Evolutionary conservation across 2,329 filamentous ascomycete species (phyloP), one percentile per base, ranked within the genome.

Genomic region (Lasiodiplodia citricola): DNA sequence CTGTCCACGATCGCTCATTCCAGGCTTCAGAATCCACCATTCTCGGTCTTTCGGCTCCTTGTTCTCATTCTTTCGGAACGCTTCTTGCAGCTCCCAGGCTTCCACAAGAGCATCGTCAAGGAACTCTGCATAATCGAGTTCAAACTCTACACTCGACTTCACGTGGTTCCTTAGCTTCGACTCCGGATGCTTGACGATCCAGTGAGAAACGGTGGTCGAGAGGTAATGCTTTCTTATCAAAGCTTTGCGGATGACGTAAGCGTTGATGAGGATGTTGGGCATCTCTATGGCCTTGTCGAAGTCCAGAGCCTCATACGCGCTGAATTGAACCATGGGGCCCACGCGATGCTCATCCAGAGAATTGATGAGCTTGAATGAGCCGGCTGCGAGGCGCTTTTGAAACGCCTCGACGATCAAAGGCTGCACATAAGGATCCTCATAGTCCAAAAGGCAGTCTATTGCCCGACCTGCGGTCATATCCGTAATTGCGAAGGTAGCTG

Each of bases 1-100:
- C 78, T 97, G 94, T 0, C 95, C 96, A 28, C 95, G 88, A 77
- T 99, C 96, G 79, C 93, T 97, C 96, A 99, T 98, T 10, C 95
- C 92, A 0, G 96, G 95, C 81, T 99, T 99, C 70, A 99, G 80
- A 72, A 99, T 98, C 96, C 96, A 99, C 95, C 95, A 99, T 77
- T 96, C 89, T 69, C 87, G 86, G 37, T 80, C 73, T 14, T 70
- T 68, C 2, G 66, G 67, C 3, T 74, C 75, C 31, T 80, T 78
- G 16, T 79, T 80, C 62, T 87, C 87, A 73, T 97, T 97, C 56
- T 84, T 85, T 38, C 87, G 87, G 79, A 96, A 86, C 73, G 92
- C 94, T 68, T 93, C 92, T 23, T 90, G 86, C 64, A 99, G 81
- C 75, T 98, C 96, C 78, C 91, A 98, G 0, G 92, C 92, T 79